Base-by-base conservation (phyloP, 495 filamentous ascomycete genomes). In the Neurospora africana region DNA sequence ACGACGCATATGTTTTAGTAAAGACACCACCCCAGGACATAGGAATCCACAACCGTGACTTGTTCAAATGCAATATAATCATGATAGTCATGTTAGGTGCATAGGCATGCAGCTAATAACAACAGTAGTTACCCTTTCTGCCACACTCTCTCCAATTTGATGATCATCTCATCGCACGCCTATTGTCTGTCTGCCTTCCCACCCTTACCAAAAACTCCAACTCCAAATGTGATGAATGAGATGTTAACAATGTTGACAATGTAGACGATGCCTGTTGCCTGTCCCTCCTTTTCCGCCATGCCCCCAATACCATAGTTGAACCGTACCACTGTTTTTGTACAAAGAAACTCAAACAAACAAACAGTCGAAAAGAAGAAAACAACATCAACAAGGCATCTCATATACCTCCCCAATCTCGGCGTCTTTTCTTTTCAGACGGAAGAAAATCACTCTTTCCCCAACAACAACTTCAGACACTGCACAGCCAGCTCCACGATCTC, bases 401-500 rank as follows among this genome's bases (percentile, higher is more conserved):
- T 30, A 15, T 30, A 61, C 53, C 53, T 61, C 6, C 44, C 19
- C 19, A n/a, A 9, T 3, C 19, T 43, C 8, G 40, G 19, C 15
- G 0, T n/a, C 3, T 9, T 43, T n/a, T 3, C 1, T 9, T 43
- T n/a, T 43, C 41, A 7, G 6, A 30, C 1, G 27, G 1, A 61
- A 17, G 27, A 0, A 17, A 27, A 61, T 61, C 53, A 77, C 58
- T 68, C 37, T 47, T 71, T 78, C 73, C 84, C 82, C 47, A 91
- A 80, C 71, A 92, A 74, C 36, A 83, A 78, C 77, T 91, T 90
- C 74, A 92, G 79, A 4, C 87, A 86, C 76, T 90, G 85, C 17
- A 92, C 85, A 0, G 87, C 87, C 5, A 88, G 82, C 79, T 91
- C 85, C 11, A 93, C 79, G 33, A 93, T 88, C 53, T 89, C 87